These are phyloP conservation scores for Diaporthe longicolla DNA, from an alignment of 2,329 filamentous ascomycete species.

Conservation along the genomic window DNA sequence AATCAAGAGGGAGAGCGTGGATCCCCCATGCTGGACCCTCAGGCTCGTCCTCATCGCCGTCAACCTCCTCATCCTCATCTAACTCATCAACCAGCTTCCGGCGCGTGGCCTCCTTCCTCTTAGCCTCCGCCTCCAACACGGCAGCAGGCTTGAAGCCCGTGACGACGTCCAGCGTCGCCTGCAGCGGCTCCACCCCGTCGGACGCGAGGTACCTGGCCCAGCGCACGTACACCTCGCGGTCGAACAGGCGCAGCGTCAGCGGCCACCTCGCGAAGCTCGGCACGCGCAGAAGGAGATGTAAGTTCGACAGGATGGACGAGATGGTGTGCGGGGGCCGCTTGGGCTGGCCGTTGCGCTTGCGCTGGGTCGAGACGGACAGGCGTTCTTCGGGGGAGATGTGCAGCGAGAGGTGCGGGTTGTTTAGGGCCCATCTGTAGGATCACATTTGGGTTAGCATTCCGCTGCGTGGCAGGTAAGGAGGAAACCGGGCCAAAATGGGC, in stretches of 20 bases:
- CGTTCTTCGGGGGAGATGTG: conserved; percentile 79
- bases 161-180: conserved; percentile 65
- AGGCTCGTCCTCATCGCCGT: conserved; percentile 18
- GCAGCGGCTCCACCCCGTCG: conserved; percentile 60
- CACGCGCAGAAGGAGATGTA: conserved; percentile 85
- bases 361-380: conserved; percentile 66
- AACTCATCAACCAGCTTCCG: background rate
- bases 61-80: background rate
- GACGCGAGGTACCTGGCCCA: conserved; percentile 75
- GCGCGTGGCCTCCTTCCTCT: conserved; percentile 17
- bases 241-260: conserved; percentile 84
- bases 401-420: conserved; percentile 84
- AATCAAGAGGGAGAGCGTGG: conserved; percentile 68
- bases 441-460: background rate
- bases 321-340: conserved; percentile 73
- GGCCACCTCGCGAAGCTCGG: conserved; percentile 89
- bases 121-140: conserved; percentile 26
- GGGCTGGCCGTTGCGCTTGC: conserved; percentile 68
- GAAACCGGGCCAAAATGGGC: background rate
- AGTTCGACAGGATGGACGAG: conserved; percentile 79
- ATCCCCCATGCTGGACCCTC: conserved; percentile 60
- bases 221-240: conserved; percentile 74
- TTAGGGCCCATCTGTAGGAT: conserved; percentile 84
- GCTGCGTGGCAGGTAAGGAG: no score
- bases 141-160: conserved; percentile 65